Base-by-base conservation (phyloP, 1,284 basidiomycete species). In the Ganoderma multipileum region DNA sequence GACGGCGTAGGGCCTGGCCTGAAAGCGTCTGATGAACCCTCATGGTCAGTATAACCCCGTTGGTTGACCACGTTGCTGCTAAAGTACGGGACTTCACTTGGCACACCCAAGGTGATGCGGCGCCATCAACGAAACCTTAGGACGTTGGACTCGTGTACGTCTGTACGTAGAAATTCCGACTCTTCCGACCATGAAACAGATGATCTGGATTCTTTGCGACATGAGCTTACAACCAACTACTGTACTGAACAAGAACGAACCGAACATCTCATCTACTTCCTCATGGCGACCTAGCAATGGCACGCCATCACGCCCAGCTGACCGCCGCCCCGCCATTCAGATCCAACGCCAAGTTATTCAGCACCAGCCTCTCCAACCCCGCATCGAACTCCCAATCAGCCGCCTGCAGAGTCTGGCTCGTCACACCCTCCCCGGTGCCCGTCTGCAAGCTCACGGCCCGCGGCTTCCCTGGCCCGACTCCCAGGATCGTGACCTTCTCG, bases 401-500 rank as follows among this genome's bases (percentile, higher is more conserved):
- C n/a, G 5, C 47, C 3, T 61, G 54, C 55, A 57, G 18, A 20
- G 28, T 18, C 52, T 30, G 14, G 3, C 33, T 58, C 55, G 12
- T 23, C 26, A 14, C 38, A 2, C 9, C 9, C 12, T 7, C 30
- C 28, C 18, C 16, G 1, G 11, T 12, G 23, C 11, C 47, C 23
- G 47, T 2, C 47, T 23, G 16, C 38, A 38, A 20, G 23, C 38
- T 41, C 36, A 68, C 66, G 9, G 11, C 6, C 54, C 65, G 55
- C 12, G 76, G 75, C 65, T 68, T 57, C 7, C 50, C 52, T 86
- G 2, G 68, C 62, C 63, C 80, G 2, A 79, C 76, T 5, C 82
- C 82, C 6, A 83, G 75, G 16, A 83, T 72, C 4, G 82, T 81
- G 11, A 83, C 68, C 16, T 70, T 73, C 16, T 75, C 73, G 54